These are phyloP conservation scores for Nothophoma quercina DNA, from an alignment of 2,329 filamentous ascomycete genomes.

Conservation along the genomic window DNA sequence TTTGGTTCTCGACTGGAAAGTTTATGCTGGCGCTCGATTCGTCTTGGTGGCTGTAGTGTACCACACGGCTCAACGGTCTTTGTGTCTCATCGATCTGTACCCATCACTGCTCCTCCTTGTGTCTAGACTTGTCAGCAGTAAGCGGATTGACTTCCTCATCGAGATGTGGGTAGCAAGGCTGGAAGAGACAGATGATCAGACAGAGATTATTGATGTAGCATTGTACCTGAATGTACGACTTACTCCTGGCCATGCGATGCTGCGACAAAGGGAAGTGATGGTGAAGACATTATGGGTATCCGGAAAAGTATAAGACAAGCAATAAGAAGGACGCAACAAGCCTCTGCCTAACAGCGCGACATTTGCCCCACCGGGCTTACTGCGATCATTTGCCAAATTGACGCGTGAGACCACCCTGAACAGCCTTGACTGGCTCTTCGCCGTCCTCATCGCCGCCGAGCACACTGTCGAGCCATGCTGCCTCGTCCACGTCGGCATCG, in stretches of 20 bases:
- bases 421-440: slow-evolving; percentile 42
- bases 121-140: not conserved
- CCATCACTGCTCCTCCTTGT: not conserved
- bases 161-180: too few relatives aligned
- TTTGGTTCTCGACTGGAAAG: not conserved
- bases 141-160: not conserved
- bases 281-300: slow-evolving; percentile 40
- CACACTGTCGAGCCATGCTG: slow-evolving; percentile 43
- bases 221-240: slow-evolving; percentile 14
- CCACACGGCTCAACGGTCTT: slow-evolving; percentile 9
- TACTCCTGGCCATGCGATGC: slow-evolving; percentile 12
- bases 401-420: slow-evolving; percentile 46
- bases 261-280: slow-evolving; percentile 11
- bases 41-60: slow-evolving; percentile 7
- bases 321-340: slow-evolving; percentile 31
- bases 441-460: slow-evolving; percentile 37
- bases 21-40: not conserved
- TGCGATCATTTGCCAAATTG: slow-evolving; percentile 50
- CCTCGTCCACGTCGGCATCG: slow-evolving; percentile 43
- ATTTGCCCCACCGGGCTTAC: slow-evolving; percentile 14
- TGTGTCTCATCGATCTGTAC: not conserved
- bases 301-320: slow-evolving; percentile 32
- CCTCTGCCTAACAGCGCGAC: slow-evolving; percentile 11
- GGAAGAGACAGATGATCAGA: slow-evolving; percentile 8
- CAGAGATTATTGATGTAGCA: slow-evolving; percentile 15